Evolutionary conservation across 1,284 basidiomycete species (phyloP), one percentile per base, ranked within the genome.

Genomic region (Phellopilus nigrolimitatus): DNA sequence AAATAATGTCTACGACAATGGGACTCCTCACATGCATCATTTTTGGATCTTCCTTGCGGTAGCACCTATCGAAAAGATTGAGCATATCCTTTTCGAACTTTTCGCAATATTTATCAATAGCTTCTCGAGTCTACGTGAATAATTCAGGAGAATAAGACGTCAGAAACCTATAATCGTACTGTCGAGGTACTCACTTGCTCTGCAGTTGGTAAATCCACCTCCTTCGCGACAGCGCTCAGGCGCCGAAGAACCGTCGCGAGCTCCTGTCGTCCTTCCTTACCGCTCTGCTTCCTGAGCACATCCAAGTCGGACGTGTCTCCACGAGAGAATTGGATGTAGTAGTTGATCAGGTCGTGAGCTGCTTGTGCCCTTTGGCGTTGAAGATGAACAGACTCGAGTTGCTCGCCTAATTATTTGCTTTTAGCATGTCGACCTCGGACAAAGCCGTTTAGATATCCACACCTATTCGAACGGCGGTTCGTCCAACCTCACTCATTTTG

Each of bases 41-140:
- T 68, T 95, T 95, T 0, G 97, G 97, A 64, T 99, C 97, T 28
- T 95, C 94, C 64, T 92, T 91, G 47, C 94, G 81, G 69, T 98
- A 98, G 63, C 90, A 93, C 58, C 87, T 74, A 67, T 99, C 97
- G 63, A 99, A 99, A 40, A 98, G 74, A 63, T 90, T 85, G 50
- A 99, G 80, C 83, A 98, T 95, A 64, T 99, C 95, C 69, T 97
- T 97, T 70, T 99, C 97, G 60, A 99, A 99, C 63, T 90, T 90
- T 70, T 99, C 97, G 70, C 95, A 97, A 63, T 97, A 99, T 62
- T 87, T 89, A 59, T 97, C 94, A 58, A 97, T 92, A 51, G 79
- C 83, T 64, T 97, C 93, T 54, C 84, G 79, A 27, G 84, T 93
- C 91, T 84, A 64, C 34, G 19, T 15, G 10, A 22, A 37, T 37